phyloP scores from a whole-genome alignment of 495 filamentous ascomycete species.

The Talaromyces wortmannii region DNA sequence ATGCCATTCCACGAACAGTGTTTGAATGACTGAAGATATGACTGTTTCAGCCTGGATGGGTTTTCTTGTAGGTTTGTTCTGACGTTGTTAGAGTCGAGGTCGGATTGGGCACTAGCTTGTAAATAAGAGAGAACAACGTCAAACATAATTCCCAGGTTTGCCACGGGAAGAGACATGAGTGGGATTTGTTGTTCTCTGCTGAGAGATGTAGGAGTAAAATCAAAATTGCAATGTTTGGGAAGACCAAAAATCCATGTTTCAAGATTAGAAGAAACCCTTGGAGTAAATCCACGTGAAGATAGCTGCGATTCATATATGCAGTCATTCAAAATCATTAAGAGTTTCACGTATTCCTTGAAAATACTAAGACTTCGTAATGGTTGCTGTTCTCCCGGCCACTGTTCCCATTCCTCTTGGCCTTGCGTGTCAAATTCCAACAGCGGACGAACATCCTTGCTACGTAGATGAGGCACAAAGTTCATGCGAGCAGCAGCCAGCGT shows the following conservation, averaged over 20 bases:
- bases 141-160: neutral
- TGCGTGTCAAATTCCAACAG: neutral
- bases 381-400: neutral
- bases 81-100: neutral
- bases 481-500: constrained; percentile 51
- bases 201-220: neutral
- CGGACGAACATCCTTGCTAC: constrained; percentile 24
- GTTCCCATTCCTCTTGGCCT: neutral
- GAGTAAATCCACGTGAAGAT: neutral
- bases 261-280: neutral
- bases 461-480: constrained; percentile 44
- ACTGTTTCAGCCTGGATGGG: neutral
- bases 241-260: neutral
- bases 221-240: neutral
- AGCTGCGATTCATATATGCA: neutral
- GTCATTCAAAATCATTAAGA: neutral
- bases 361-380: neutral
- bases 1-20: neutral
- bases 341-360: neutral
- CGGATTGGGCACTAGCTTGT: neutral
- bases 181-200: neutral
- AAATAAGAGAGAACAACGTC: neutral
- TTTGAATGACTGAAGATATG: neutral
- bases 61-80: neutral
- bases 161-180: neutral